phyloP scores from a whole-genome alignment of 78 protist species.

The Polysphondylium violaceum region DNA sequence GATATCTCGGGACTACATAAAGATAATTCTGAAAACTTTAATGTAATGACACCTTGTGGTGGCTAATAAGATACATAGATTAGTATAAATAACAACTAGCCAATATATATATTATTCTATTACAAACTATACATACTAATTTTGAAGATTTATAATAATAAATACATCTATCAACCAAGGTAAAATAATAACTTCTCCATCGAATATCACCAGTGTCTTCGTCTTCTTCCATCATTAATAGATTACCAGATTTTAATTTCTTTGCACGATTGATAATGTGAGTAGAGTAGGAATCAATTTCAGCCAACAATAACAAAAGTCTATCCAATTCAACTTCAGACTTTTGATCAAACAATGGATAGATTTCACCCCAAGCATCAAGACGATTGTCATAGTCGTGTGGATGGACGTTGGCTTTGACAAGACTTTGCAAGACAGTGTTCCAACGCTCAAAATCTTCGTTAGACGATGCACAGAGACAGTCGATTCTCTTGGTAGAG shows the following conservation, averaged over 20 bases:
- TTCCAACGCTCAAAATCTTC: slow-evolving; percentile 74
- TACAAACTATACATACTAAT: slow-evolving; percentile 35
- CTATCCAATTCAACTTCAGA: slow-evolving; percentile 63
- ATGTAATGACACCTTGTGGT: slow-evolving; percentile 81
- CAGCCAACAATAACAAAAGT: slow-evolving; percentile 36
- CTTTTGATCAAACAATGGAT: slow-evolving; percentile 64
- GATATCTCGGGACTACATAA: background rate
- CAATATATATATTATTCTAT: background rate
- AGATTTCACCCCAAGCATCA: slow-evolving; percentile 6
- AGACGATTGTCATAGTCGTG: slow-evolving; percentile 47
- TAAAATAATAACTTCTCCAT: slow-evolving; percentile 71
- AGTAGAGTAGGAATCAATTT: slow-evolving; percentile 54
- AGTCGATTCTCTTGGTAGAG: slow-evolving; percentile 57
- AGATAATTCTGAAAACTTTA: slow-evolving; percentile 51
- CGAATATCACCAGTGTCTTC: slow-evolving; percentile 34
- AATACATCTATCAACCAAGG: slow-evolving; percentile 42
- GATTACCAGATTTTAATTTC: slow-evolving; percentile 61
- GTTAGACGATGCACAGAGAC: slow-evolving; percentile 43
- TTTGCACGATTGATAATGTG: slow-evolving; percentile 32
- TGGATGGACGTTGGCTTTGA: background rate
- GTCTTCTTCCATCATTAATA: slow-evolving; percentile 70
- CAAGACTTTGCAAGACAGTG: slow-evolving; percentile 26
- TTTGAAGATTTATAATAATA: slow-evolving; percentile 70
- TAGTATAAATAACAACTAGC: background rate
- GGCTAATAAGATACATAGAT: slow-evolving; percentile 12